Evolutionary conservation across 192 early-diverging fungal species (phyloP).

Genomic region (Backusella luteola): DNA sequence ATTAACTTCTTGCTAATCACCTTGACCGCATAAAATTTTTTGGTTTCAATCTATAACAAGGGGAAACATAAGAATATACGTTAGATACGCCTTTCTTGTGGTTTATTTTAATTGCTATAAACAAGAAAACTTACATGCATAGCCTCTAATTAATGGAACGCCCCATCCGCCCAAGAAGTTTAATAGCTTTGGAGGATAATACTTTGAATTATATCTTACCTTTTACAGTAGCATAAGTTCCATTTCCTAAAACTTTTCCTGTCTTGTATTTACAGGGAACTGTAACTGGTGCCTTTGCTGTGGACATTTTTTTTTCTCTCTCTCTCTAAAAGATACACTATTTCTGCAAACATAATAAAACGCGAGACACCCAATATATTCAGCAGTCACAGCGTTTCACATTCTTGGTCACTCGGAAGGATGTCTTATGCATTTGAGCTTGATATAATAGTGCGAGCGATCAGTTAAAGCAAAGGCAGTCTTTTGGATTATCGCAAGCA

Average conservation of each 20-base stretch:
- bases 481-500: no score
- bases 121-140: slow-evolving; percentile 58
- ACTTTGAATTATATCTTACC: slow-evolving; percentile 32
- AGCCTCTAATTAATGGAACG: slow-evolving; percentile 36
- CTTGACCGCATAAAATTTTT: slow-evolving; percentile 72
- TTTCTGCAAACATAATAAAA: background rate
- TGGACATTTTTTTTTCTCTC: background rate
- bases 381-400: background rate
- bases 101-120: slow-evolving; percentile 33
- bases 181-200: background rate
- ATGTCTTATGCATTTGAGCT: no score
- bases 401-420: background rate
- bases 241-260: slow-evolving; percentile 62
- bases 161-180: background rate
- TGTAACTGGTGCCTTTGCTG: slow-evolving; percentile 16
- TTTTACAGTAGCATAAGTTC: slow-evolving; percentile 69
- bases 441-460: no score
- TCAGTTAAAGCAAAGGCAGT: no score
- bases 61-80: background rate
- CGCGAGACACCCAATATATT: background rate
- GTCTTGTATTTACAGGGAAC: slow-evolving; percentile 66
- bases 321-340: background rate
- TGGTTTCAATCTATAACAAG: slow-evolving; percentile 55
- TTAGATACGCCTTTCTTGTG: background rate
- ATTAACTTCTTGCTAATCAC: slow-evolving; percentile 74